Base-by-base conservation (phyloP, 2,329 filamentous ascomycete species). In the Cladophialophora bantiana region DNA sequence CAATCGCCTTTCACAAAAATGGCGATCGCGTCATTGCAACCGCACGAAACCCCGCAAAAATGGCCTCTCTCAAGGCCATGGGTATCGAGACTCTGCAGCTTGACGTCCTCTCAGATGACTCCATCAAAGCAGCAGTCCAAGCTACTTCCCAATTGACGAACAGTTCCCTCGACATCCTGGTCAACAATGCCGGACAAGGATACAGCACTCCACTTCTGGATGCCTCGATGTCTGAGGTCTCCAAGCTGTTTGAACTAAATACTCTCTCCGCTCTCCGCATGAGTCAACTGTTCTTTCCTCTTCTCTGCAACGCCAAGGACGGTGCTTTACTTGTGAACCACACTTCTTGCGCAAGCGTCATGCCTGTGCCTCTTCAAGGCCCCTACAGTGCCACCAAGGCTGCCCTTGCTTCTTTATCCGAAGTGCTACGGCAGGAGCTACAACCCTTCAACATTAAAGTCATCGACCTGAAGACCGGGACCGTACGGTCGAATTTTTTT, bases 291-390 rank as follows among this genome's bases (percentile, higher is more conserved):
- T 70, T 71, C 57, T 60, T 70, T 34, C 69, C 68, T 20, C 45
- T 70, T 6, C 56, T 71, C 1, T 38, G 63, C 73, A 78, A 81
- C 0, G 88, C 85, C 73, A 84, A 82, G 62, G 81, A 87, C 66
- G 58, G 34, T n/a, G 50, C 52, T n/a, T 70, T 75, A 35, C 67
- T 82, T 52, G 77, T 79, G 10, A 81, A 81, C 69, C 73, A 79
- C 38, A 76, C 75, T 6, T 79, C 77, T 13, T 66, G 78, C 20
- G 71, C 72, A 35, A 67, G 74, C 65, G 62, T 74, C 61, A 55
- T 73, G 7, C 54, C 70, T 3, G 63, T 76, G 13, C 77, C 78
- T 2, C 80, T 72, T 54, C 74, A 77, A 31, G 72, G 70, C 35
- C 58, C 75, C 32, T 79, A 78, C 60, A 74, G 65, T 18, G 74